Conservation (phyloP, 225 moss, liverwort and hornwort genomes). For the Takakia lepidozioides region DNA sequence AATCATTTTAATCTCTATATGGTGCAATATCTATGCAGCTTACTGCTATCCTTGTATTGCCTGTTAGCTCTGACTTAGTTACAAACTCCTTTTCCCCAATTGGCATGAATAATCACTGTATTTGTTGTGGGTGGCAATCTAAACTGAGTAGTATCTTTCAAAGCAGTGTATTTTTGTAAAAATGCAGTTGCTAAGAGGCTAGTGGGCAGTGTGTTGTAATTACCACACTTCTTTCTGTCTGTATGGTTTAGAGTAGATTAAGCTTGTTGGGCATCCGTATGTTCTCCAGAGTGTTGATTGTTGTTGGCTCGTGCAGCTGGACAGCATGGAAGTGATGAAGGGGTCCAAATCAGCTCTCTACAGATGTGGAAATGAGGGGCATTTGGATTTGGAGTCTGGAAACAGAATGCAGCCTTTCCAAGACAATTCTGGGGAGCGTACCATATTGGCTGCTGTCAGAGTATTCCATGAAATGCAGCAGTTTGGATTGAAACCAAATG, state of each 20-base stretch:
- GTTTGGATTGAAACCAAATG: slow-evolving; percentile 89
- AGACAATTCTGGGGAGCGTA: slow-evolving; percentile 45
- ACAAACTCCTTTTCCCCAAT: too few relatives aligned
- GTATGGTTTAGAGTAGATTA: too few relatives aligned
- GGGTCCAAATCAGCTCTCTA: slow-evolving; percentile 5
- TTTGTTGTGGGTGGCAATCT: not conserved
- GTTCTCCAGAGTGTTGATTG: not conserved
- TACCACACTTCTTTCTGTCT: not conserved
- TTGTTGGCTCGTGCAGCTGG: slow-evolving; percentile 18
- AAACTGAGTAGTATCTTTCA: not conserved
- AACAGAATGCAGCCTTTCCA: slow-evolving; percentile 19
- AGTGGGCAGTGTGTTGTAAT: not conserved
- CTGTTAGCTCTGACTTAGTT: too few relatives aligned
- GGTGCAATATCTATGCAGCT: too few relatives aligned
- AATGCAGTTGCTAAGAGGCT: not conserved
- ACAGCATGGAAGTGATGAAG: slow-evolving; percentile 33
- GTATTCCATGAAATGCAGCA: slow-evolving; percentile 98
- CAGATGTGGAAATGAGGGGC: slow-evolving; percentile 21
- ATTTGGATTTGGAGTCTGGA: slow-evolving; percentile 13
- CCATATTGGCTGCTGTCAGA: slow-evolving; percentile 79
- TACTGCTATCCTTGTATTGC: too few relatives aligned
- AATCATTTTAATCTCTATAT: not conserved
- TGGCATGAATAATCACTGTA: too few relatives aligned
- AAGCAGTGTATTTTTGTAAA: too few relatives aligned
- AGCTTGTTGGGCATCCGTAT: too few relatives aligned